Base-by-base conservation (phyloP, 257 asterid species). In the Solanum neorickii region DNA sequence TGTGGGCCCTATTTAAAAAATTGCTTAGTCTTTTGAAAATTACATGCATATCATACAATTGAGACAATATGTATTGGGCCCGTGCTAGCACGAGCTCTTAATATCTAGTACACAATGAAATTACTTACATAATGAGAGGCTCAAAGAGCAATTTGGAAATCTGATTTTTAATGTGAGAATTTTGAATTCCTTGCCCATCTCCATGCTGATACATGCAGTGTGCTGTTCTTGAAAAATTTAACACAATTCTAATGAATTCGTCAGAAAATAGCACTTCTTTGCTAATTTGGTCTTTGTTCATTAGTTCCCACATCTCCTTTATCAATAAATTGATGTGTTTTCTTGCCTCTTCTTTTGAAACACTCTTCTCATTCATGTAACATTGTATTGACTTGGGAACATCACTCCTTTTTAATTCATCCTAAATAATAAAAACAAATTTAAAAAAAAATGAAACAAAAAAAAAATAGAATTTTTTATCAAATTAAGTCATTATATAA, bases 331-430 rank as follows among this genome's bases (percentile, higher is more conserved):
- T 89, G 4, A 86, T 41, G 73, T 88, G 6, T 14, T 87, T 5
- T 3, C 84, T 59, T 46, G 91, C 87, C 29, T 87, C 87, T 73
- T 89, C 90, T 75, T 89, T 70, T 0, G 80, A 62, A 59, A 13
- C 86, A 23, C 89, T 83, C 3, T 42, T 46, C 10, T 89, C 90
- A 3, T 85, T 89, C 87, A 86, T 87, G 60, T 82, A 83, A 35
- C 90, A 87, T 3, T 87, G 78, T 3, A 89, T 46, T 20, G 86
- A 62, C 49, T 86, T 89, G 3, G 87, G 13, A 8, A 31, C 8
- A 70, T 70, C 44, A 18, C 78, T 25, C 12, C 14, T 70, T 8
- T 70, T 33, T 12, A 18, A 0, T 70, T 70, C 78, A 33, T 70
- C 1, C 78, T 33, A 21, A 33, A 33, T 33, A 72, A 33, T 9